Evolutionary conservation across 2,329 filamentous ascomycete species (phyloP).

Genomic region (Trichoderma citrinoviride): DNA sequence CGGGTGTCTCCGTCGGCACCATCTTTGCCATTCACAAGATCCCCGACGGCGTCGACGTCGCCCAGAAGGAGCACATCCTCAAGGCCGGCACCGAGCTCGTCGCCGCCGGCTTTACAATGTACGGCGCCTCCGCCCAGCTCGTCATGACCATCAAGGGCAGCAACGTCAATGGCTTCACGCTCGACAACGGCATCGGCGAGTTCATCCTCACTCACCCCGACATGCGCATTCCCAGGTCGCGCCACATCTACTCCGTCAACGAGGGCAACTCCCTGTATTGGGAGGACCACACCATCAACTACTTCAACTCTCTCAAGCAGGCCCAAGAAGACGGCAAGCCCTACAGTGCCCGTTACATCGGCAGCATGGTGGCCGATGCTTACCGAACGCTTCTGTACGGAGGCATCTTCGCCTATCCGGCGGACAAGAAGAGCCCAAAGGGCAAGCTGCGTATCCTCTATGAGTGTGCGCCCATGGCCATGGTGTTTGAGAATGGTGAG

Average conservation of each 20-base stretch:
- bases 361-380: conserved; percentile 96
- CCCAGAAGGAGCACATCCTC: conserved; percentile 81
- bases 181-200: conserved; percentile 94
- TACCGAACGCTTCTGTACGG: conserved; percentile 95
- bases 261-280: conserved; percentile 98
- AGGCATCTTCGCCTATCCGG: conserved; percentile 95
- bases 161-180: conserved; percentile 92
- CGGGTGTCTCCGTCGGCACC: conserved; percentile 94
- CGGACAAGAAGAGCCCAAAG: conserved; percentile 97
- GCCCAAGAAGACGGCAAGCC: conserved; percentile 75
- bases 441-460: conserved; percentile 96
- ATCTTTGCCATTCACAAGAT: conserved; percentile 96
- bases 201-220: conserved; percentile 97
- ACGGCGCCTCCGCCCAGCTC: conserved; percentile 92
- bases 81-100: conserved; percentile 87
- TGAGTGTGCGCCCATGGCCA: conserved; percentile 97
- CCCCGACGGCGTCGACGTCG: conserved; percentile 68
- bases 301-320: conserved; percentile 86
- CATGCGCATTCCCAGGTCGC: conserved; percentile 79
- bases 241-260: conserved; percentile 95
- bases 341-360: conserved; percentile 93
- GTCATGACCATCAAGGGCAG: conserved; percentile 96
- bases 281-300: conserved; percentile 81
- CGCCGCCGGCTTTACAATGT: conserved; percentile 99
- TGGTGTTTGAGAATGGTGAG: conserved; percentile 97